Evolutionary conservation across 306 rosid species (phyloP), one percentile per base, ranked within the genome.

Genomic region (Rosa rugosa): DNA sequence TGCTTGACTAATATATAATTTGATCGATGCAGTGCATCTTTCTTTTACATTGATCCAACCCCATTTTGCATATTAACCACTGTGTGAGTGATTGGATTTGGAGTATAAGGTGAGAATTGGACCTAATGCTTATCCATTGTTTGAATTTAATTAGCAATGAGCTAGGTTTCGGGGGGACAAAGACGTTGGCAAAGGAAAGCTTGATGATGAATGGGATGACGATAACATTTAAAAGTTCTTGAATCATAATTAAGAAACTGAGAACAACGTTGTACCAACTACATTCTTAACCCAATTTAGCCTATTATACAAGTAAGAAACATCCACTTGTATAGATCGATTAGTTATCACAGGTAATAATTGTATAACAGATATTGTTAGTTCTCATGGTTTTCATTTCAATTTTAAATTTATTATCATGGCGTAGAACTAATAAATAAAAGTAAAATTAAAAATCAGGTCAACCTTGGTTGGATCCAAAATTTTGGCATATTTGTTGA

Each of bases 121-220:
- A 56, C 11, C 5, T 56, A 8, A 5, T 22, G 34, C 64, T 22
- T 22, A 57, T 57, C 34, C 34, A 18, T 18, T 7, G 1, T 6
- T 46, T 22, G 3, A n/a, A 7, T 56, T 5, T 51, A 50, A 50
- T 1, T 17, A 51, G 57, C 62, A 57, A n/a, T n/a, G 13, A 57
- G 34, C 5, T 57, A 9, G 14, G 64, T 57, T 57, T 54, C 25
- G 64, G 13, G 73, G 36, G 1, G 44, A 8, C 6, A 9, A 42
- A n/a, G 36, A 69, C 54, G 73, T n/a, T 14, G 49, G 53, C 73
- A 44, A 12, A 69, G 36, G 6, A 13, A n/a, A 0, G 25, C 34
- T 44, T 20, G 54, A 41, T 69, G 73, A 69, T 69, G 38, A 69
- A 69, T 40, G 73, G 54, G 60, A 3, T 69, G 73, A 44, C 54